phyloP scores from a whole-genome alignment of 1,139 yeast species.

The Scheffersomyces parashehatae region DNA sequence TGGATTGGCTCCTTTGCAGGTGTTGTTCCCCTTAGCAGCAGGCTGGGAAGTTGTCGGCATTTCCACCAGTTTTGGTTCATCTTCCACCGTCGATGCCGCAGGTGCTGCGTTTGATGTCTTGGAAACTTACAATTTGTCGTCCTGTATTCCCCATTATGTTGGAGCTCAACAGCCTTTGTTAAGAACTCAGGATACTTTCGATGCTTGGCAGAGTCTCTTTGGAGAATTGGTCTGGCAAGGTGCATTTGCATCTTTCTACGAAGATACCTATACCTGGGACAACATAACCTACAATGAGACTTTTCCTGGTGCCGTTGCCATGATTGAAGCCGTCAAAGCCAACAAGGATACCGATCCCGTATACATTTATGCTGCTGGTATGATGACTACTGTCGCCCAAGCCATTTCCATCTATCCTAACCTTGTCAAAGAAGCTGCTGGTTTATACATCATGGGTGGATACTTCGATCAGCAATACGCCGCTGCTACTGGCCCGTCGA shows the following conservation, averaged over 20 bases:
- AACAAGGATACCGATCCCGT: slow-evolving; percentile 28
- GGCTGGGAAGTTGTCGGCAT: slow-evolving; percentile 40
- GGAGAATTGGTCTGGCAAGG: slow-evolving; percentile 47
- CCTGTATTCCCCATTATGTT: slow-evolving; percentile 38
- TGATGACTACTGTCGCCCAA: slow-evolving; percentile 45
- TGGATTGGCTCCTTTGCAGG: slow-evolving; percentile 31
- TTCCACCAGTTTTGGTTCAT: slow-evolving; percentile 38
- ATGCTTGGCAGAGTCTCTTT: slow-evolving; percentile 34
- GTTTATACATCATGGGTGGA: slow-evolving; percentile 44
- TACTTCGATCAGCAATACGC: slow-evolving; percentile 39
- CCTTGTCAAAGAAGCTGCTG: slow-evolving; percentile 37
- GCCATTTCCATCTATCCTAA: slow-evolving; percentile 39
- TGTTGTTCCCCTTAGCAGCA: slow-evolving; percentile 36
- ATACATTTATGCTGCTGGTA: slow-evolving; percentile 38
- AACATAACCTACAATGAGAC: slow-evolving; percentile 27
- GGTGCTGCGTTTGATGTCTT: slow-evolving; percentile 29
- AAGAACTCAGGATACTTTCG: slow-evolving; percentile 39
- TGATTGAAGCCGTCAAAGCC: slow-evolving; percentile 36
- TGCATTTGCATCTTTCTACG: slow-evolving; percentile 30
- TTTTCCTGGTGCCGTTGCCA: slow-evolving; percentile 35
- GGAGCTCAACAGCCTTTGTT: slow-evolving; percentile 40
- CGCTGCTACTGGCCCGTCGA: slow-evolving; percentile 28
- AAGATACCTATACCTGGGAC: slow-evolving; percentile 28
- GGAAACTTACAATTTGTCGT: slow-evolving; percentile 27
- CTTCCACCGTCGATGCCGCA: slow-evolving; percentile 35